Percentiles rank a stretch among this genome's conserved stretches.
Evolutionary conservation across 108 stramenopile genomes (phyloP).

Genomic region (Craspedostauros australis): DNA sequence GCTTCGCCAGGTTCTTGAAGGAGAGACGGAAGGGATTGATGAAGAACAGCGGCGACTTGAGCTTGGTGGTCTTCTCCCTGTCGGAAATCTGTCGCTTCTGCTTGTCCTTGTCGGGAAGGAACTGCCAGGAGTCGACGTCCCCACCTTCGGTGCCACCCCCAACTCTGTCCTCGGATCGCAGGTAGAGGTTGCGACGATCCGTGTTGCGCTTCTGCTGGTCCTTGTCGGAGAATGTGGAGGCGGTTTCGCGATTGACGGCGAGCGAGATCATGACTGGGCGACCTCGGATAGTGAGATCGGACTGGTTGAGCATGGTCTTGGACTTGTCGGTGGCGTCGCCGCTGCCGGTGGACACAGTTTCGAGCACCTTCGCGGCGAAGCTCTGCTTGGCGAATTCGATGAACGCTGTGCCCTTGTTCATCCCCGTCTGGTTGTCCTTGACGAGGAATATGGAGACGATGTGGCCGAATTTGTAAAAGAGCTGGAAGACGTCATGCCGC

Average conservation of each 20-base stretch:
- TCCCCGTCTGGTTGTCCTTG: conserved; percentile 76
- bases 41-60: conserved; percentile 94
- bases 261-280: conserved; percentile 61
- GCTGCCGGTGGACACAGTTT: conserved; percentile 9
- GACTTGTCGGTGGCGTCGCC: conserved; percentile 1
- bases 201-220: conserved; percentile 13
- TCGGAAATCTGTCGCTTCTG: conserved; percentile 85
- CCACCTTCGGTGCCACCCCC: conserved; percentile 25
- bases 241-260: conserved; percentile 76
- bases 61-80: conserved; percentile 89
- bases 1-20: conserved; percentile 88
- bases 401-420: conserved; percentile 86
- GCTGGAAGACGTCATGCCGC: conserved; percentile 73
- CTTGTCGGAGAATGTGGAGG: conserved; percentile 62
- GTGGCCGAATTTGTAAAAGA: conserved; percentile 76
- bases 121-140: conserved; percentile 56
- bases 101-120: conserved; percentile 79
- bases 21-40: conserved; percentile 89
- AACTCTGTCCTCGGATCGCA: conserved; percentile 90
- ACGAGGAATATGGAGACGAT: conserved; percentile 85
- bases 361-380: conserved; percentile 20
- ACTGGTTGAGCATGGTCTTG: conserved; percentile 2
- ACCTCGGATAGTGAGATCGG: conserved; percentile 45
- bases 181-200: conserved; percentile 87
- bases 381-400: conserved; percentile 52